Conservation (phyloP, 2,329 filamentous ascomycete genomes). For the Pseudocercospora cruenta region DNA sequence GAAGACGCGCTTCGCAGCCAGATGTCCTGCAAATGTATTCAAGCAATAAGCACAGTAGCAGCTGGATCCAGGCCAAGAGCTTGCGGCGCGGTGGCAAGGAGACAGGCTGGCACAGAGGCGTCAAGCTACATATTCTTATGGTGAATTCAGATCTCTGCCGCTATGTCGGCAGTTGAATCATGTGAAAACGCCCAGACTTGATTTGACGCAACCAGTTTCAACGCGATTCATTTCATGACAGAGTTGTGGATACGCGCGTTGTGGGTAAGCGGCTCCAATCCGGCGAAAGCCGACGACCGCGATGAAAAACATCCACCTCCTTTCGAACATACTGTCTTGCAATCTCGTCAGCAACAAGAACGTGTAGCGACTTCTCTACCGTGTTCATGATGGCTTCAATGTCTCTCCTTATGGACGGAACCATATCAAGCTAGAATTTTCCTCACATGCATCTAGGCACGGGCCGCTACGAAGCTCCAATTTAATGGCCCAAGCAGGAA, state of each 20-base stretch:
- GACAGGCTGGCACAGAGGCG: not conserved
- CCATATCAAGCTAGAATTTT: constrained; percentile 12
- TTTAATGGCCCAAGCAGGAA: not conserved
- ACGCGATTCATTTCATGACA: constrained; percentile 3
- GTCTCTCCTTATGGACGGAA: not conserved
- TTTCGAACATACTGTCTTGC: not conserved
- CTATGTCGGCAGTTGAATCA: constrained; percentile 6
- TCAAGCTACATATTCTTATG: constrained; percentile 2
- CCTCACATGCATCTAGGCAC: constrained; percentile 1
- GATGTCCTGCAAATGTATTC: not conserved
- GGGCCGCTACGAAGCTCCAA: constrained; percentile 9
- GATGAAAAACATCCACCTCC: not conserved
- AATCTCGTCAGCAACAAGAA: not conserved
- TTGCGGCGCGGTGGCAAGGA: not conserved
- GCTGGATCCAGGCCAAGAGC: not conserved
- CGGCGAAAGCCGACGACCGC: not conserved
- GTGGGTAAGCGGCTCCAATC: not conserved
- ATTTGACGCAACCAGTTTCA: not conserved
- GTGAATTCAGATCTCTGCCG: not conserved
- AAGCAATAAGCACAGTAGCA: not conserved
- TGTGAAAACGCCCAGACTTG: not conserved
- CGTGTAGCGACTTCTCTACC: not conserved
- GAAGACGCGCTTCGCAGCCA: not conserved
- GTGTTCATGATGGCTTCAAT: not conserved
- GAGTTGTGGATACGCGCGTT: not conserved